Conservation (phyloP, 768 basidiomycete species). For the Floccularia luteovirens region DNA sequence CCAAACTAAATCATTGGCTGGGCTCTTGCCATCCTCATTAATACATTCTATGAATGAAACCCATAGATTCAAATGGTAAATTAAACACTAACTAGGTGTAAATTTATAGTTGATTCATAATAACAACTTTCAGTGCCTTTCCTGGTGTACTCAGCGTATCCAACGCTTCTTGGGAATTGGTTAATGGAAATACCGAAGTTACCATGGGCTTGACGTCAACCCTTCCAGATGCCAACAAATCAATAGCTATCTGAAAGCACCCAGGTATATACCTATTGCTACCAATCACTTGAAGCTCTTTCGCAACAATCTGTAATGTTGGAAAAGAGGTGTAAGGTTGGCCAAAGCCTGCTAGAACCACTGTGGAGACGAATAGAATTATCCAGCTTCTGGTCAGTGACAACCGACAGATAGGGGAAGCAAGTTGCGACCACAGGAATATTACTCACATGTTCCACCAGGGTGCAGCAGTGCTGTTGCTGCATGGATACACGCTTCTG, state of each 20-base stretch:
- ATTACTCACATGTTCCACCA: neutral
- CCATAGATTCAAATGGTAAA: too few species aligned
- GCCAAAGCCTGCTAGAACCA: neutral
- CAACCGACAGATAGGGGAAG: too few species aligned
- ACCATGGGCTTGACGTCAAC: neutral
- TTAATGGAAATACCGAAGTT: neutral
- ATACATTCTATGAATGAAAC: too few species aligned
- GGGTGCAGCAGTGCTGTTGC: neutral
- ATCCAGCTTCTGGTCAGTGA: too few species aligned
- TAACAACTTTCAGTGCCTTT: neutral
- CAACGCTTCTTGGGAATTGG: neutral
- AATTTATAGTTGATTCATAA: neutral
- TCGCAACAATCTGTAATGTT: neutral
- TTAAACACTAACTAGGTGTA: too few species aligned
- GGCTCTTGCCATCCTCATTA: too few species aligned
- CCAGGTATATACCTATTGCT: neutral
- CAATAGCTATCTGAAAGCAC: neutral
- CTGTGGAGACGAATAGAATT: neutral
- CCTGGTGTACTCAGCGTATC: neutral
- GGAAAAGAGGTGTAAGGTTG: neutral
- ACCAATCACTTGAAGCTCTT: neutral
- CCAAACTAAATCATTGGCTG: too few species aligned
- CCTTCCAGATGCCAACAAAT: neutral
- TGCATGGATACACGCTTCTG: neutral
- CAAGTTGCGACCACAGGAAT: too few species aligned